Conservation (phyloP, 2,329 filamentous ascomycete genomes). For the Cladophialophora exuberans region DNA sequence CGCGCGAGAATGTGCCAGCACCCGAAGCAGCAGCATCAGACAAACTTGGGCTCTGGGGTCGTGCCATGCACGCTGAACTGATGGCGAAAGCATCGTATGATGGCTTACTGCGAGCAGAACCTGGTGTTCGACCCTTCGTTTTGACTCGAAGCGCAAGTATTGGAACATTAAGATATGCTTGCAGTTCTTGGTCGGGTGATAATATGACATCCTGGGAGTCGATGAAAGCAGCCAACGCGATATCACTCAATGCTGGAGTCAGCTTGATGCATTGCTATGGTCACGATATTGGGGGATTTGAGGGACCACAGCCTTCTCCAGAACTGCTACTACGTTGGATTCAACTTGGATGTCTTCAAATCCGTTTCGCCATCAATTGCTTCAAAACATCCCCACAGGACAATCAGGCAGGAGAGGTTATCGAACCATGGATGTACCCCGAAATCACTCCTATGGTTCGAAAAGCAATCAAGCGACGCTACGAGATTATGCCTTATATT, state of each 20-base stretch:
- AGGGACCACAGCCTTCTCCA: conserved; percentile 70
- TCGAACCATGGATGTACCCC: conserved; percentile 78
- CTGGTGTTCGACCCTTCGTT: conserved; percentile 66
- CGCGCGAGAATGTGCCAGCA: conserved; percentile 48
- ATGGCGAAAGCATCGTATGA: conserved; percentile 73
- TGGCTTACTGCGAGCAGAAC: conserved; percentile 62
- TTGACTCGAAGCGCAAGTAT: conserved; percentile 72
- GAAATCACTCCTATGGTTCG: conserved; percentile 66
- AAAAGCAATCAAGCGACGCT: conserved; percentile 68
- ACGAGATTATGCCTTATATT: conserved; percentile 72
- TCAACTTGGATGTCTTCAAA: conserved; percentile 70
- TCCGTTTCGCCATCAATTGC: conserved; percentile 76
- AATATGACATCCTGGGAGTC: conserved; percentile 74
- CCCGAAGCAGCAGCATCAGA: conserved; percentile 47
- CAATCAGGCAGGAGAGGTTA: conserved; percentile 70
- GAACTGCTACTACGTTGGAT: conserved; percentile 75
- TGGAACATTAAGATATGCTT: conserved; percentile 70
- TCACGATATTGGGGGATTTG: conserved; percentile 76
- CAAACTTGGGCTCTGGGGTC: conserved; percentile 69
- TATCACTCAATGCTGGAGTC: conserved; percentile 70
- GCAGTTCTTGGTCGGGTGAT: conserved; percentile 75
- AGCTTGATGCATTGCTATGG: conserved; percentile 71
- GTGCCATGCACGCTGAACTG: conserved; percentile 70
- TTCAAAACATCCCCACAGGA: conserved; percentile 72
- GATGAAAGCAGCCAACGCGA: conserved; percentile 72